Percentiles rank a stretch among this genome's conserved stretches.
These are phyloP conservation scores for Zasmidium angulare DNA, from an alignment of 2,329 filamentous ascomycete genomes.

Conservation along the genomic window DNA sequence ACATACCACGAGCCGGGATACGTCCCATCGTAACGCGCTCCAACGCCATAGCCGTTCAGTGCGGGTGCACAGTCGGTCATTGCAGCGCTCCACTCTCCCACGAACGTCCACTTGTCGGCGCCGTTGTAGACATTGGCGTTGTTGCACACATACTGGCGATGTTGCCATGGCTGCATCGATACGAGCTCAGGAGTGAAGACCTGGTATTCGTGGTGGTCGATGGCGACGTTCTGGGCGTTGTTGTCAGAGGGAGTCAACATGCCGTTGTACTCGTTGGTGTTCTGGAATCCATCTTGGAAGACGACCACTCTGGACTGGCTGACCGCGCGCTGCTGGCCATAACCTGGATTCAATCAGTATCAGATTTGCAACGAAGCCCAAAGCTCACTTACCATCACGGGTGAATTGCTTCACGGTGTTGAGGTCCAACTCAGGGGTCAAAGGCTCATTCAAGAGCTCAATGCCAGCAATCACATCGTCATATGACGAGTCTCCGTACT, in stretches of 20 bases:
- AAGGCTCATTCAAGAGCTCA: conserved; percentile 59
- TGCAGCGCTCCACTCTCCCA: conserved; percentile 68
- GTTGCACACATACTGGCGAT: conserved; percentile 58
- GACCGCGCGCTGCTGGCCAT: conserved; percentile 39
- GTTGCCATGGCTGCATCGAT: conserved; percentile 51
- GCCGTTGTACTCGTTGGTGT: conserved; percentile 59
- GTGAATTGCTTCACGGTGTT: conserved; percentile 54
- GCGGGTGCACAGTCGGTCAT: conserved; percentile 61
- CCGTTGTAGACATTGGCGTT: conserved; percentile 50
- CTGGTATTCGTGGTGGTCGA: conserved; percentile 71
- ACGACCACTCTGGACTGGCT: conserved; percentile 48
- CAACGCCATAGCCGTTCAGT: conserved; percentile 56
- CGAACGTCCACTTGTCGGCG: conserved; percentile 65
- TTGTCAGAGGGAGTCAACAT: conserved; percentile 55
- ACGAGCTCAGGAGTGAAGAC: conserved; percentile 57
- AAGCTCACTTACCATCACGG: conserved; percentile 41
- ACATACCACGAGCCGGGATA: conserved; percentile 49
- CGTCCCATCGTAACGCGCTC: conserved; percentile 61
- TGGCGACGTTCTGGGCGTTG: conserved; percentile 54
- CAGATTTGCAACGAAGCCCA: neutral
- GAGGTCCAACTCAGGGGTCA: conserved; percentile 47
- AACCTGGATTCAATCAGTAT: conserved; percentile 32
- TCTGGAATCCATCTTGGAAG: conserved; percentile 58
- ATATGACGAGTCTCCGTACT: conserved; percentile 55
- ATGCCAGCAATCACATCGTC: conserved; percentile 61